These are phyloP conservation scores for Mercurialis annua DNA, from an alignment of 345 rosid species.

Conservation along the genomic window DNA sequence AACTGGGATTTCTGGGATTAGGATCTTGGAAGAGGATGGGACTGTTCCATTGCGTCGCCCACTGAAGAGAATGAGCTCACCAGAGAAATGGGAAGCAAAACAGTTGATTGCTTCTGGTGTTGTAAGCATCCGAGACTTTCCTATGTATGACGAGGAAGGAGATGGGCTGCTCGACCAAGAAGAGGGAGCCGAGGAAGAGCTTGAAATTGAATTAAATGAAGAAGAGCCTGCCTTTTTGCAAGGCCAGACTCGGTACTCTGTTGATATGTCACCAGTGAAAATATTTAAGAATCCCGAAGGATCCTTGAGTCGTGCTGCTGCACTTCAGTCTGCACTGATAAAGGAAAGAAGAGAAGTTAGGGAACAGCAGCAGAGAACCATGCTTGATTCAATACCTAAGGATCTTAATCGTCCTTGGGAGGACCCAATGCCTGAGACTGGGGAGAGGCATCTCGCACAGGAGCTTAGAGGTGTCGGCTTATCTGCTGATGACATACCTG, in stretches of 20 bases:
- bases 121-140: constrained; percentile 54
- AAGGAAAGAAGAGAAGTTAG: constrained; percentile 86
- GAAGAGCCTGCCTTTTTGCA: constrained; percentile 89
- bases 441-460: constrained; percentile 94
- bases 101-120: constrained; percentile 94
- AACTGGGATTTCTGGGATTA: constrained; percentile 75
- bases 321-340: constrained; percentile 89
- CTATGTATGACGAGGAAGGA: constrained; percentile 81
- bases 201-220: constrained; percentile 91
- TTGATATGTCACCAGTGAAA: constrained; percentile 89
- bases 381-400: constrained; percentile 95
- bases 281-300: constrained; percentile 96
- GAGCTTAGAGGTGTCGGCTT: constrained; percentile 94
- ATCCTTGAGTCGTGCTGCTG: constrained; percentile 92
- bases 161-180: constrained; percentile 38
- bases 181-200: constrained; percentile 94
- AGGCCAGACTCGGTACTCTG: constrained; percentile 54
- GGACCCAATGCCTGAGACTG: constrained; percentile 93
- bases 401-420: constrained; percentile 99
- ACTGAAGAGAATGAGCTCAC: constrained; percentile 76
- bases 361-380: constrained; percentile 91
- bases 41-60: constrained; percentile 29
- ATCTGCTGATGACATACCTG: constrained; percentile 94
- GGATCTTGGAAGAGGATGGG: constrained; percentile 61
- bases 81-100: constrained; percentile 95